phyloP scores from a whole-genome alignment of 257 asterid species.

The Solanum boliviense region DNA sequence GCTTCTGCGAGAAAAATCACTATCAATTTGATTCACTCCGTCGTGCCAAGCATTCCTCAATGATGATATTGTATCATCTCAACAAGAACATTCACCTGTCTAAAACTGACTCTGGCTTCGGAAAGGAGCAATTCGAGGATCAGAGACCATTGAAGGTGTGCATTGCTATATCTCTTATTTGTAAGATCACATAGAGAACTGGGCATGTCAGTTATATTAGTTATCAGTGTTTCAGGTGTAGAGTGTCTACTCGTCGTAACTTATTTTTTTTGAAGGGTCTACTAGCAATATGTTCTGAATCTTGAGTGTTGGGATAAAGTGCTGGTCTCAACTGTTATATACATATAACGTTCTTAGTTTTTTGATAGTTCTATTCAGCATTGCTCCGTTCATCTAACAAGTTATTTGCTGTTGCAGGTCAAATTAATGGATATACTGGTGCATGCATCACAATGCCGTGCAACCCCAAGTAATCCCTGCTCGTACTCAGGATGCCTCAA shows the following conservation, averaged over 20 bases:
- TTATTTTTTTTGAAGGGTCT: neutral
- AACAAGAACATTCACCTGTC: conserved; percentile 11
- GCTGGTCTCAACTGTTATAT: neutral
- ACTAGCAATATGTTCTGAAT: neutral
- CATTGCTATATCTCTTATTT: conserved; percentile 7
- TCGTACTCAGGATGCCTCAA: conserved; percentile 17
- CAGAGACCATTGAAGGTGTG: conserved; percentile 10
- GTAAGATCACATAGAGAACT: neutral
- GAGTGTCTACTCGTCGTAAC: neutral
- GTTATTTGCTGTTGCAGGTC: conserved; percentile 12
- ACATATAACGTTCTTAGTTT: neutral
- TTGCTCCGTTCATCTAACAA: neutral
- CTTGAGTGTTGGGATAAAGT: neutral
- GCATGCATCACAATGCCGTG: conserved; percentile 35
- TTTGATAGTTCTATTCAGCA: neutral
- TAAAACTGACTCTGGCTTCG: neutral
- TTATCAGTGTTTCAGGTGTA: neutral
- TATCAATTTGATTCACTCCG: conserved; percentile 63
- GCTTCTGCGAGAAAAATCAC: conserved; percentile 47
- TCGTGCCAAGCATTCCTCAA: conserved; percentile 74
- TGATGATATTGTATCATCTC: conserved; percentile 72
- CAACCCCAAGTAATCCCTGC: conserved; percentile 22
- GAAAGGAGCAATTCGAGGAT: neutral
- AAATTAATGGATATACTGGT: conserved; percentile 17
- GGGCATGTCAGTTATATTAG: neutral